Base-by-base conservation (phyloP, 2,329 filamentous ascomycete species). In the Sporothrix pallida region DNA sequence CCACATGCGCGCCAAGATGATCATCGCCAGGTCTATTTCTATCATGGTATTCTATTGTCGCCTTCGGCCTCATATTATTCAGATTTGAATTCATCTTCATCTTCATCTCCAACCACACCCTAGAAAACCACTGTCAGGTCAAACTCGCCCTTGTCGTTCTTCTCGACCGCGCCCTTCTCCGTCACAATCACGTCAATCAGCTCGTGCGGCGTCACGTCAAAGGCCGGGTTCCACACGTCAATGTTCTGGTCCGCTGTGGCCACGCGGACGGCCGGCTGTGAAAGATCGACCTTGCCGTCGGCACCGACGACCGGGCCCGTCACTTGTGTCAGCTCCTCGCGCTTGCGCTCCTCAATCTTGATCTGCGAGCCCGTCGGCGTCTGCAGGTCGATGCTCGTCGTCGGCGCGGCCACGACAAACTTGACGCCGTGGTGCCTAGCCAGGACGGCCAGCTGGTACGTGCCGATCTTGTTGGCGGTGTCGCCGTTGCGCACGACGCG, bases 401-500 rank as follows among this genome's bases (percentile, higher is more conserved):
- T 93, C 0, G 96, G 96, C 0, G 96, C 96, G 0, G 96, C 96
- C 44, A 99, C 95, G 10, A 99, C 87, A 80, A 99, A 99, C 82
- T 95, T 97, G 79, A 98, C 88, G 20, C 93, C 93, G 79, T 99
- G 96, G 79, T 95, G 86, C 77, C 88, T 91, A 26, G 96, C 96
- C 44, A 97, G 87, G n/a, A 98, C 94, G 3, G 96, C 94, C 3
- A 99, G 87, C 72, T 91, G 88, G 81, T 99, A 98, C 0, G 96
- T 99, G 70, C 96, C 96, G 75, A 99, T 97, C 85, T 99, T 99
- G 85, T 99, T 99, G 73, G 96, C 96, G 0, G 96, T 98, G 83
- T 99, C 96, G 44, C 96, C 96, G 79, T 99, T 99, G 70, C 94
- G 93, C 46, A 95, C 96, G 15, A 99, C 96, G 73, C 96, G 90